These are phyloP conservation scores for Hygrophorus russula DNA, from an alignment of 768 basidiomycete genomes.

Conservation along the genomic window DNA sequence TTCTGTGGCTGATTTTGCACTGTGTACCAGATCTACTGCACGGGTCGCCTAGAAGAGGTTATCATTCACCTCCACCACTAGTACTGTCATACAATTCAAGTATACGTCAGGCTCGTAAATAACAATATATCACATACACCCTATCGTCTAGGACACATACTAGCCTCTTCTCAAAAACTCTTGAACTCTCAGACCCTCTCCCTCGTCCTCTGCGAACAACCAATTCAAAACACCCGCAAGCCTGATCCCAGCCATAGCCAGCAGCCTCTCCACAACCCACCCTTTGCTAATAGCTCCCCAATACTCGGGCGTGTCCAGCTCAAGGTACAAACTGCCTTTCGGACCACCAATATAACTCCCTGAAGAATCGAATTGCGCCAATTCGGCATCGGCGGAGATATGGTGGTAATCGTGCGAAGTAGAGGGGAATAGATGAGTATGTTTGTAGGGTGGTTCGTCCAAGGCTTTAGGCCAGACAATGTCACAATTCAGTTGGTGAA, in stretches of 20 bases:
- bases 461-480: constrained; percentile 70
- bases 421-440: constrained; percentile 11
- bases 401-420: constrained; percentile 8
- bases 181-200: constrained; percentile 3
- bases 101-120: no score
- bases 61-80: no score
- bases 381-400: constrained; percentile 5
- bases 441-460: constrained; percentile 34
- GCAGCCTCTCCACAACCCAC: constrained; percentile 69
- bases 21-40: no score
- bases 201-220: constrained; percentile 38
- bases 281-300: constrained; percentile 52
- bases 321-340: constrained; percentile 28
- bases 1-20: no score
- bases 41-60: no score
- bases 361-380: constrained; percentile 8
- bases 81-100: no score
- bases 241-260: constrained; percentile 76
- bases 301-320: constrained; percentile 79
- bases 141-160: no score
- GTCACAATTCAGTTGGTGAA: constrained; percentile 74
- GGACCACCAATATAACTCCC: constrained; percentile 1
- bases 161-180: no score
- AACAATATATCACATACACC: neutral
- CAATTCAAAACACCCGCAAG: constrained; percentile 78